A percentile compares a stretch with the other conserved stretches of the same genome.
These are phyloP conservation scores for Mimosa bimucronata DNA, from an alignment of 306 rosid species.

Conservation along the genomic window DNA sequence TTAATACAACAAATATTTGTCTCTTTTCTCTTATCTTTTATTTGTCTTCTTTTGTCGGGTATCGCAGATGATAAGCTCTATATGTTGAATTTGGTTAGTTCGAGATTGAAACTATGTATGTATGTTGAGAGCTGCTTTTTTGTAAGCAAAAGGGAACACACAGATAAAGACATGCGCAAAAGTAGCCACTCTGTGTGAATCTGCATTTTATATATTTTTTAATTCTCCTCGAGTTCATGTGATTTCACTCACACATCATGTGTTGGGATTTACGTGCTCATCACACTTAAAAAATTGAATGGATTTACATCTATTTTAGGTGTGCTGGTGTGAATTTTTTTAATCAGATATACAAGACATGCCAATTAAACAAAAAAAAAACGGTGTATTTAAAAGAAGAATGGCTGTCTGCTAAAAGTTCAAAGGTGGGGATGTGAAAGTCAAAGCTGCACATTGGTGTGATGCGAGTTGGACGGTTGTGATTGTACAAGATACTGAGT, in stretches of 20 bases:
- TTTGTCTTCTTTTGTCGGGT: constrained; percentile 26
- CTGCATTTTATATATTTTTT: not conserved
- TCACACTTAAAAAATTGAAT: not conserved
- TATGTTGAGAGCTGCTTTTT: constrained; percentile 37
- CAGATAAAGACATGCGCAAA: constrained; percentile 64
- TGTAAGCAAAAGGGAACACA: constrained; percentile 43
- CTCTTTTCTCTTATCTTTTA: not conserved
- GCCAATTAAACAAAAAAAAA: not conserved
- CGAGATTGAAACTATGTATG: constrained; percentile 44
- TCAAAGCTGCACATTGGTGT: constrained; percentile 67
- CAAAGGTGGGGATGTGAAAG: constrained; percentile 53
- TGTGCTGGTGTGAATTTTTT: not conserved
- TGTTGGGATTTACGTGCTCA: not conserved
- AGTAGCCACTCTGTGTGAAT: constrained; percentile 51
- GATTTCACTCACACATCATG: constrained; percentile 22
- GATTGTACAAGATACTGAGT: constrained; percentile 49
- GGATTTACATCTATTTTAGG: not conserved
- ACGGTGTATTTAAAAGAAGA: not conserved
- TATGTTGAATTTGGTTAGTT: constrained; percentile 62
- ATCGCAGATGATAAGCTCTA: constrained; percentile 34
- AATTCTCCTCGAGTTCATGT: constrained; percentile 54
- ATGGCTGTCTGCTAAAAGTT: constrained; percentile 50
- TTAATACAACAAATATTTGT: constrained; percentile 32
- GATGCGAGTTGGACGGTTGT: constrained; percentile 60
- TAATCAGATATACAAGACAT: constrained; percentile 49